Conservation (phyloP, 192 early-diverging fungal species). For the Gaertneriomyces sp. region DNA sequence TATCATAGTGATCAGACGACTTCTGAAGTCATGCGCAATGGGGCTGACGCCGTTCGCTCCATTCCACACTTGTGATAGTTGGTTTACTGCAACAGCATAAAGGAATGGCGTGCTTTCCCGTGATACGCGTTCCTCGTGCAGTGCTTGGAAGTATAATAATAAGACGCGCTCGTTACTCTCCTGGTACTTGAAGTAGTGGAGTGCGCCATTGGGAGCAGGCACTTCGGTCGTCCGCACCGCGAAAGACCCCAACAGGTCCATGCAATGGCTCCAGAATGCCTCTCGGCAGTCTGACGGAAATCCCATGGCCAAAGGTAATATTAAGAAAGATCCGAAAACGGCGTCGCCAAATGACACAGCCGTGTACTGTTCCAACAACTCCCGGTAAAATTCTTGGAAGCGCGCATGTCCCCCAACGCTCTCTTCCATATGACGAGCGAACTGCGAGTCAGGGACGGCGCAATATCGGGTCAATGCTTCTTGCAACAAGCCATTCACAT, state of each 20-base stretch:
- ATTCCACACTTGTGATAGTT: background rate
- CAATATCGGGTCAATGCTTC: slow-evolving; percentile 3
- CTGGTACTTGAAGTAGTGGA: background rate
- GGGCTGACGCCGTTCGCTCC: no score
- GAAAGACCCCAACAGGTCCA: slow-evolving; percentile 11
- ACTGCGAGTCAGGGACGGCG: background rate
- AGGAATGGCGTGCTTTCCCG: slow-evolving; percentile 8
- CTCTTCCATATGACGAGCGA: background rate
- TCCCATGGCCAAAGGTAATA: slow-evolving; percentile 31
- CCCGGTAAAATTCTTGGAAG: slow-evolving; percentile 42
- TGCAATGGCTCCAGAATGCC: slow-evolving; percentile 37
- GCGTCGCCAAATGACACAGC: slow-evolving; percentile 39
- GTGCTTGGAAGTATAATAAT: slow-evolving; percentile 2
- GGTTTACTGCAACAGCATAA: slow-evolving; percentile 8
- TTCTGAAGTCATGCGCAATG: no score
- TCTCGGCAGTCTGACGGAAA: slow-evolving; percentile 37
- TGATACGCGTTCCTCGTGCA: slow-evolving; percentile 4
- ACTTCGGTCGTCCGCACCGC: slow-evolving; percentile 2
- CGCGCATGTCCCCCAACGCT: slow-evolving; percentile 4
- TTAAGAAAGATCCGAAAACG: slow-evolving; percentile 31
- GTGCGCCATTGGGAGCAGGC: background rate
- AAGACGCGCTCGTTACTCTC: slow-evolving; percentile 9
- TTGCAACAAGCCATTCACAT: background rate
- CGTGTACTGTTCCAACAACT: slow-evolving; percentile 36
- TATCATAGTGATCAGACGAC: no score